Base-by-base conservation (phyloP, 169 alveolate species). In the Plasmodium berghei region DNA sequence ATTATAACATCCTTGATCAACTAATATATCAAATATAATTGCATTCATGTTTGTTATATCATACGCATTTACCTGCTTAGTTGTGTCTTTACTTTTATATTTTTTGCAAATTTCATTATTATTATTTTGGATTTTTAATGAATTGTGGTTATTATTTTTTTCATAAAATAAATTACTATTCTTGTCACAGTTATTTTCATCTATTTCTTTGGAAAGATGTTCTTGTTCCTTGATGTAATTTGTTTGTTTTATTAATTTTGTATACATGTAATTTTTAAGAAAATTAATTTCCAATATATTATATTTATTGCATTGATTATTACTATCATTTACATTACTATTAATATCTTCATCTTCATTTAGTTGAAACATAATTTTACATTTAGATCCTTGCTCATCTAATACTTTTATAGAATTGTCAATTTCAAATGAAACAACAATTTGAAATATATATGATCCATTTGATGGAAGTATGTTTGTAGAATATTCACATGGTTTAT, bases 341-440 rank as follows among this genome's bases (percentile, higher is more conserved):
- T 34, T 49, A 26, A 26, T 16, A 22, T 52, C 55, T 2, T 70
- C 74, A n/a, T 86, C 75, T 70, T 86, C 87, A 49, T 16, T 55
- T 62, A 86, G 16, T 55, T 86, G 91, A 86, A 86, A 86, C 63
- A 63, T n/a, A 45, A 86, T 86, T 72, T 71, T 86, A 14, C 91
- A 86, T 14, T 86, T 86, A 20, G 91, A 69, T 20, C 91, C 91
- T 24, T 24, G 69, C 20, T 86, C 91, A 59, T 86, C 91, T 64
- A 86, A 86, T 61, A 86, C 91, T 73, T 86, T 86, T 71, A 86
- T 86, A n/a, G 91, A 86, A 61, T 86, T 86, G n/a, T 86, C 91
- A 24, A 86, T 86, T 70, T 86, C 91, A 64, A 86, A 86, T 52
- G 87, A 69, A 18, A 86, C 91, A 18, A 52, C 67, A 54, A 86